Conservation (phyloP, 768 basidiomycete species). For the Rhizopogon rudus region DNA sequence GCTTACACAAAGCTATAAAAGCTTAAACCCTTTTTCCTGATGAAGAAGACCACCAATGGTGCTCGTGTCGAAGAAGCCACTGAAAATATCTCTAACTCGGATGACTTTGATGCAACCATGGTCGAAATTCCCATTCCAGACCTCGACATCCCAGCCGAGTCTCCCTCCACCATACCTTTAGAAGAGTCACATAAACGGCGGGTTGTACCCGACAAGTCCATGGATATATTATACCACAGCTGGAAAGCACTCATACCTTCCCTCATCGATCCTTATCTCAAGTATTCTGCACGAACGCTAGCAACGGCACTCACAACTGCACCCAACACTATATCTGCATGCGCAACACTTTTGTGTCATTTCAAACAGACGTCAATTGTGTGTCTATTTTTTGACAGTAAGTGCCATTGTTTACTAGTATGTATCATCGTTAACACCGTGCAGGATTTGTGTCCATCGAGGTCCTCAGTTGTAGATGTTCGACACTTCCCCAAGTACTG, state of each 20-base stretch:
- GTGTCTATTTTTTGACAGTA: constrained; percentile 1
- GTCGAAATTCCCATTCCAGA: not conserved
- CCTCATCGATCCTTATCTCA: not conserved
- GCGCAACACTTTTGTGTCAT: not conserved
- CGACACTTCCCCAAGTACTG: constrained; percentile 14
- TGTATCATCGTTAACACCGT: not conserved
- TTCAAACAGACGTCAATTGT: not conserved
- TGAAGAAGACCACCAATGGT: not conserved
- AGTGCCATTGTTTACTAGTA: not conserved
- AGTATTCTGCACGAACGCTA: not conserved
- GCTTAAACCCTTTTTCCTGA: too few relatives aligned
- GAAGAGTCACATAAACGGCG: not conserved
- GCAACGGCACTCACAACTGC: not conserved
- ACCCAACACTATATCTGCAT: not conserved
- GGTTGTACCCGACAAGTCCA: not conserved
- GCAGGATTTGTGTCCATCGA: constrained; percentile 12
- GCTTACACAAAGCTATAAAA: too few relatives aligned
- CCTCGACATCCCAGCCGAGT: not conserved
- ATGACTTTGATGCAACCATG: not conserved
- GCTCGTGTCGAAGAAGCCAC: not conserved
- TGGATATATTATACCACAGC: not conserved
- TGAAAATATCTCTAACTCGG: not conserved
- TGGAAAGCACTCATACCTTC: constrained; percentile 2
- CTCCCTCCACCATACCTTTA: not conserved
- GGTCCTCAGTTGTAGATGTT: constrained; percentile 19